Evolutionary conservation across 176 grass and related monocot species (phyloP), one percentile per base, ranked within the genome.

Genomic region (Carex kokanica): DNA sequence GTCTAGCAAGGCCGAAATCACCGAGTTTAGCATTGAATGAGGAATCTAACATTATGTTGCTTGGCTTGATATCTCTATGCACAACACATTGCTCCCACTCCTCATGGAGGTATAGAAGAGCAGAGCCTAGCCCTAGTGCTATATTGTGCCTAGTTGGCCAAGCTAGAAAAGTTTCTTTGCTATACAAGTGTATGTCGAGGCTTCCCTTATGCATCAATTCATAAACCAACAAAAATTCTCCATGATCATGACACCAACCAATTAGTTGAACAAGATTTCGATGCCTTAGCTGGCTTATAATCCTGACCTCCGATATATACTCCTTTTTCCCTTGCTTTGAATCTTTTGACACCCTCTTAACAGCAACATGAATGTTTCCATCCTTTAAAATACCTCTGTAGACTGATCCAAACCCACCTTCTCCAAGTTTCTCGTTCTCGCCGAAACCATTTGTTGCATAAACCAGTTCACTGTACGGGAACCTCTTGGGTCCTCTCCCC

Each of bases 191-290:
- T 32, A 1, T 78, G n/a, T 8, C 67, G 4, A 92, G 73, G 65
- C 38, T 78, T 34, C 88, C 90, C 1, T 94, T 92, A 49, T 55
- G 88, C 90, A 94, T 85, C 16, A 90, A 83, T 4, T 90, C 82
- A 8, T 90, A 90, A 1, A 90, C 89, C 10, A 86, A 57, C 17
- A 18, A 52, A 8, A 87, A 66, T 41, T 72, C 65, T 6, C 49
- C 71, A 13, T 62, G 59, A 4, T 83, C 85, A 0, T 90, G 66
- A 57, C 86, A 92, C 90, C 86, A 95, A 29, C 90, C 86, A 21
- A 86, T 29, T 2, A 95, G 84, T 63, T 64, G 88, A 18, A 94
- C 20, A 47, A 47, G 43, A 47, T 47, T 47, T 47, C 43, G 7
- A 47, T 47, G 43, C 43, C 43, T 47, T 47, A 47, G 43, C 1